Evolutionary conservation across 2,329 filamentous ascomycete genomes (phyloP).

Genomic region (Cladosporium cucumerinum): DNA sequence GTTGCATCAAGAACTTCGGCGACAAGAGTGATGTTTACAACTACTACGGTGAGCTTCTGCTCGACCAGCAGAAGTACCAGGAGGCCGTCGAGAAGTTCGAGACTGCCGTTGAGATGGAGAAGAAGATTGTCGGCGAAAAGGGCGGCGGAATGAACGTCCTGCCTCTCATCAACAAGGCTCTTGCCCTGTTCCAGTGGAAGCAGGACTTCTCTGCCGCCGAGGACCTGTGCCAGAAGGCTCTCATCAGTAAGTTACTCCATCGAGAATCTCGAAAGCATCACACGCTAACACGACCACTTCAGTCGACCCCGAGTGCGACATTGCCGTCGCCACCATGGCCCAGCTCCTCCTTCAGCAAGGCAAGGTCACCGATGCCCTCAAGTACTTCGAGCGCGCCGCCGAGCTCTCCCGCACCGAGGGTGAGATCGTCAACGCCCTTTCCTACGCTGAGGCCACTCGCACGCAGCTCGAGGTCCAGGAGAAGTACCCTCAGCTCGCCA

Average conservation of each 20-base stretch:
- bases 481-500: conserved; percentile 52
- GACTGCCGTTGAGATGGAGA: conserved; percentile 97
- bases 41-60: conserved; percentile 95
- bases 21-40: conserved; percentile 98
- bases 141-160: conserved; percentile 96
- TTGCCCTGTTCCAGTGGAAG: conserved; percentile 97
- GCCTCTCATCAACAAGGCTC: conserved; percentile 96
- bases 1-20: conserved; percentile 97
- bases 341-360: conserved; percentile 96
- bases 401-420: conserved; percentile 91
- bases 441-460: conserved; percentile 92
- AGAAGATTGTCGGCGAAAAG: conserved; percentile 66
- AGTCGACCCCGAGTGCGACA: conserved; percentile 99
- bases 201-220: conserved; percentile 93
- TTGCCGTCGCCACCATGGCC: conserved; percentile 97
- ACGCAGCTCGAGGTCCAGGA: conserved; percentile 78
- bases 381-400: conserved; percentile 94
- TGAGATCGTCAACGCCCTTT: conserved; percentile 93
- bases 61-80: conserved; percentile 92
- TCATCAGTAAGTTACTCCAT: conserved; percentile 75
- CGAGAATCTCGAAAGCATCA: too few species aligned
- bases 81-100: conserved; percentile 98
- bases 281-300: conserved; percentile 14
- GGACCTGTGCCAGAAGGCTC: conserved; percentile 92
- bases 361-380: conserved; percentile 90